These are phyloP conservation scores for Hamamelis virginiana DNA, from an alignment of 164 flowering plant species.

Conservation along the genomic window DNA sequence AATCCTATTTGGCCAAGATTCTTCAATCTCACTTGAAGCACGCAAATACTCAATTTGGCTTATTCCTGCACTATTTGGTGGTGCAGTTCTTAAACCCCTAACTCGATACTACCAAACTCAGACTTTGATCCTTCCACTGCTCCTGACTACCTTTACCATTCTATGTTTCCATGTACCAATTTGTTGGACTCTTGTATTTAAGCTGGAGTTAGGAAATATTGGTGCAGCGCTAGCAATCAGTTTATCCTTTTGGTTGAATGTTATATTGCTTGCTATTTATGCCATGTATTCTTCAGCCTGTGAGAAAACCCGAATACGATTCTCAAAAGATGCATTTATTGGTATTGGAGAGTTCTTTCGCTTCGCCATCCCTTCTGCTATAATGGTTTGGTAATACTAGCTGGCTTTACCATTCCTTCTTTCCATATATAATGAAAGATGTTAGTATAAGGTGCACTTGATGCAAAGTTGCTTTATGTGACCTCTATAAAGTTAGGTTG, in stretches of 20 bases:
- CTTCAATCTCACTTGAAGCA: conserved; percentile 34
- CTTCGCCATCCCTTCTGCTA: conserved; percentile 42
- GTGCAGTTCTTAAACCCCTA: conserved; percentile 31
- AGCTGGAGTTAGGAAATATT: conserved; percentile 21
- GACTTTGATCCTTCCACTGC: conserved; percentile 40
- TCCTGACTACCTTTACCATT: conserved; percentile 23
- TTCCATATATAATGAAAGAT: too few species aligned
- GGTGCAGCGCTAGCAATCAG: conserved; percentile 40
- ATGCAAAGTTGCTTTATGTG: too few species aligned
- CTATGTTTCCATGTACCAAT: conserved; percentile 27
- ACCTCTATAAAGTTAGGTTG: too few species aligned
- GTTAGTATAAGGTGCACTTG: too few species aligned
- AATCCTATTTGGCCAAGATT: conserved; percentile 37
- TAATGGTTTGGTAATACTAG: conserved; percentile 50
- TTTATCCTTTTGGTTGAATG: conserved; percentile 37
- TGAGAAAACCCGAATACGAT: conserved; percentile 19
- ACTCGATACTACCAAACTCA: conserved; percentile 38
- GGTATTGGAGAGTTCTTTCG: conserved; percentile 28
- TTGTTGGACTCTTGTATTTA: conserved; percentile 37
- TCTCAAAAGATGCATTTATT: conserved; percentile 27
- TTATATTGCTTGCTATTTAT: conserved; percentile 26
- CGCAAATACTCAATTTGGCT: conserved; percentile 35
- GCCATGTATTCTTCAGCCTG: conserved; percentile 33
- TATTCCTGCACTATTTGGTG: conserved; percentile 34
- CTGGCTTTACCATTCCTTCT: background rate